Conservation (phyloP, 208 protist genomes). For the Wallacemonas sp. region DNA sequence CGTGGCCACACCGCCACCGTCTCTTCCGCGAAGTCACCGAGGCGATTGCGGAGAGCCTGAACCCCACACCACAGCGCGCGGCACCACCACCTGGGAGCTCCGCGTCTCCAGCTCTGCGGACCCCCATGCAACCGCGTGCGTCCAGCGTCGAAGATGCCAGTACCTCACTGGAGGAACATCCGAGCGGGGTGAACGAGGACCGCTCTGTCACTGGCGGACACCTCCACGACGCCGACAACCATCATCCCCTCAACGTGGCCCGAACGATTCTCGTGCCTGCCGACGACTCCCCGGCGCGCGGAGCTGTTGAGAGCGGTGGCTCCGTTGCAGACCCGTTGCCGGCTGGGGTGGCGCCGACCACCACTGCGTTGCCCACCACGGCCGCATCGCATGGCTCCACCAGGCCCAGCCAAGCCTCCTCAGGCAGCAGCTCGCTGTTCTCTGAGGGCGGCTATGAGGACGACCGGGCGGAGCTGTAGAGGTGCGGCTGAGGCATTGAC, state of each 20-base stretch:
- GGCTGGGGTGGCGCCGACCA: no score
- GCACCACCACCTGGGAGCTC: no score
- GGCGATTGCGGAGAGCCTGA: slow-evolving; percentile 31
- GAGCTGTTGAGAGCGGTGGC: not conserved
- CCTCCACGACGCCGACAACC: no score
- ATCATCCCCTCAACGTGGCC: not conserved
- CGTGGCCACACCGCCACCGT: slow-evolving; percentile 34
- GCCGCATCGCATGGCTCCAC: not conserved
- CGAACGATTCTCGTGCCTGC: not conserved
- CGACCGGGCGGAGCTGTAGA: not conserved
- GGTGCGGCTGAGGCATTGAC: not conserved
- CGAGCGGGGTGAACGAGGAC: no score
- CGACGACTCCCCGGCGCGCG: not conserved
- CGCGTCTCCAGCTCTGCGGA: no score
- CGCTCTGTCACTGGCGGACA: no score
- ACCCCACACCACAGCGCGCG: slow-evolving; percentile 13
- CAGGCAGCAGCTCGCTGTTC: not conserved
- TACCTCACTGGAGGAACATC: no score
- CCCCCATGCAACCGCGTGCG: no score
- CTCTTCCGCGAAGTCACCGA: slow-evolving; percentile 29
- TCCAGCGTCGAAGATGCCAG: no score
- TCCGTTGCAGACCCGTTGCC: no score
- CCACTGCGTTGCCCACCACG: not conserved
- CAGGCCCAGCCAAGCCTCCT: not conserved
- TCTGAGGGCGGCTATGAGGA: not conserved